phyloP scores from a whole-genome alignment of 768 basidiomycete species.

The Glaciozyma martinii region DNA sequence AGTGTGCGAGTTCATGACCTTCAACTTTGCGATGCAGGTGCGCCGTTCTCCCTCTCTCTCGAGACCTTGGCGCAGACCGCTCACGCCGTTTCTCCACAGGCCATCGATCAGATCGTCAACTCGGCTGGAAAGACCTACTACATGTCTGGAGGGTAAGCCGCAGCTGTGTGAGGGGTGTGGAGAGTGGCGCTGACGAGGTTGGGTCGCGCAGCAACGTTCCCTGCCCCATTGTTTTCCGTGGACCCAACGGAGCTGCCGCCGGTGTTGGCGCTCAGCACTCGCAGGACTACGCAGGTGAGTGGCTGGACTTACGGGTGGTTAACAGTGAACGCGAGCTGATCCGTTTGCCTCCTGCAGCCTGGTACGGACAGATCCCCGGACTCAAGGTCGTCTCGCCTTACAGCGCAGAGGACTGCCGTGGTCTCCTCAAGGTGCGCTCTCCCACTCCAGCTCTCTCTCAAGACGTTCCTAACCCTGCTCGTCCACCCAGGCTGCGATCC shows the following conservation, averaged over 20 bases:
- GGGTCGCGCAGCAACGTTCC: slow-evolving; percentile 41
- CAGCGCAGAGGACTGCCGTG: slow-evolving; percentile 98
- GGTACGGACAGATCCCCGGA: slow-evolving; percentile 61
- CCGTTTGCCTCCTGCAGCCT: not conserved
- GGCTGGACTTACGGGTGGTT: slow-evolving; percentile 40
- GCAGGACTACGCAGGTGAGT: slow-evolving; percentile 93
- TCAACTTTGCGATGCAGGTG: slow-evolving; percentile 97
- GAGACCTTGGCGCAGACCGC: not conserved
- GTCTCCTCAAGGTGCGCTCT: slow-evolving; percentile 72
- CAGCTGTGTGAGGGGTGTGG: not conserved
- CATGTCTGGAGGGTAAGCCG: slow-evolving; percentile 89
- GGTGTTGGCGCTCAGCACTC: slow-evolving; percentile 97
- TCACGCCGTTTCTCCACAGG: slow-evolving; percentile 41
- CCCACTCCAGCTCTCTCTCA: not conserved
- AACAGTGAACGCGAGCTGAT: not conserved
- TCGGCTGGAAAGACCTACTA: slow-evolving; percentile 99
- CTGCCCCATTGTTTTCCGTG: slow-evolving; percentile 98
- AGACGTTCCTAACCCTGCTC: not conserved
- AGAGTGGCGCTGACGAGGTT: not conserved
- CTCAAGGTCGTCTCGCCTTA: slow-evolving; percentile 96
- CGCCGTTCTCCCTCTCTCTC: slow-evolving; percentile 3
- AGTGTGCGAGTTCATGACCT: slow-evolving; percentile 99
- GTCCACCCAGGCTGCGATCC: slow-evolving; percentile 68
- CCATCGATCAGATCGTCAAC: slow-evolving; percentile 99
- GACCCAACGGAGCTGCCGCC: slow-evolving; percentile 94